phyloP scores from a whole-genome alignment of 352 stramenopile genomes.

The Elongisporangium prolatum region DNA sequence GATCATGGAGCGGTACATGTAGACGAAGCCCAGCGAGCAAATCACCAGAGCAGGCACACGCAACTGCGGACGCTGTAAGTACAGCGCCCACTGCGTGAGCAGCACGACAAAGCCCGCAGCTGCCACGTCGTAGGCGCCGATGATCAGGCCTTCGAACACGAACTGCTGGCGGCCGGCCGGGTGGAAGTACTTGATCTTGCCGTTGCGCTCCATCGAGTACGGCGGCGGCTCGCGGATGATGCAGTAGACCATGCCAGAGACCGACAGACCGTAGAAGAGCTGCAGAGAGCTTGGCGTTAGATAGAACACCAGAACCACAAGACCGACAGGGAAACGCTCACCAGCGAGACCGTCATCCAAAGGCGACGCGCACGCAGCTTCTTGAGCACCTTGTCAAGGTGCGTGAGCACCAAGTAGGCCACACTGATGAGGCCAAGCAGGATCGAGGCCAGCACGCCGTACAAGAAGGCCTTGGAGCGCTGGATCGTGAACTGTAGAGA shows the following conservation, averaged over 20 bases:
- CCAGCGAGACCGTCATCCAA: constrained; percentile 84
- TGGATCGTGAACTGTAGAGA: constrained; percentile 39
- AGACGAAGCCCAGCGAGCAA: constrained; percentile 63
- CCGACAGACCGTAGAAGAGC: constrained; percentile 85
- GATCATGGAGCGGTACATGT: constrained; percentile 86
- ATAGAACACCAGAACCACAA: not conserved
- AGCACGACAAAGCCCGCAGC: constrained; percentile 72
- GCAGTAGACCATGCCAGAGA: constrained; percentile 88
- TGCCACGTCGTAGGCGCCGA: constrained; percentile 63
- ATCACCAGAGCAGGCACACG: constrained; percentile 51
- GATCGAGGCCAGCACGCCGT: constrained; percentile 29
- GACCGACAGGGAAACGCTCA: constrained; percentile 11
- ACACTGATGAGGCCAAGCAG: constrained; percentile 30
- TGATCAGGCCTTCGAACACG: constrained; percentile 78
- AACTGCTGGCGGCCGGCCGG: constrained; percentile 79
- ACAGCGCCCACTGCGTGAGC: constrained; percentile 80
- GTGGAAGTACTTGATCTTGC: constrained; percentile 86
- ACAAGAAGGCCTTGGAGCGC: constrained; percentile 68
- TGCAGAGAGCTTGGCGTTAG: constrained; percentile 9
- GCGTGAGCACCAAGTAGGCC: constrained; percentile 54
- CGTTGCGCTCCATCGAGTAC: constrained; percentile 65
- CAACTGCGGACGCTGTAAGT: constrained; percentile 51
- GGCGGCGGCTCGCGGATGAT: constrained; percentile 84
- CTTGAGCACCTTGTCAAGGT: constrained; percentile 66
- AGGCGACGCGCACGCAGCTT: constrained; percentile 78